Conservation (phyloP, 352 stramenopile genomes). For the Globisporangium takayamanum region DNA sequence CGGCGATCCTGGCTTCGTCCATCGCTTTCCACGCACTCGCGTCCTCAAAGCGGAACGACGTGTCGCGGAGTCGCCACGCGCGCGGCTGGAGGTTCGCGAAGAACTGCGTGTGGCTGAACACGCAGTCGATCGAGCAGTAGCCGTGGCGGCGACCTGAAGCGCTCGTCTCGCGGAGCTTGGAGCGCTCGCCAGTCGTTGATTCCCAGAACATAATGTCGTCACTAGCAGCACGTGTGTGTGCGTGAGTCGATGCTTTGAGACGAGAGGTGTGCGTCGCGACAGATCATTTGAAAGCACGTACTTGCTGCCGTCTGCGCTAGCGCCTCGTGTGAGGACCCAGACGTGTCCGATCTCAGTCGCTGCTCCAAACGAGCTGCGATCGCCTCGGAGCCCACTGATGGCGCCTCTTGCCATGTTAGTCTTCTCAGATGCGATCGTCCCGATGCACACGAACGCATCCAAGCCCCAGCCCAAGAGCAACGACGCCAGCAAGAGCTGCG, state of each 20-base stretch:
- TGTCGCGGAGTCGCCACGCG: slow-evolving; percentile 31
- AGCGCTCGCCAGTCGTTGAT: slow-evolving; percentile 52
- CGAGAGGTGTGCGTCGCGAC: neutral
- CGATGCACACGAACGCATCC: slow-evolving; percentile 85
- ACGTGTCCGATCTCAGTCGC: slow-evolving; percentile 49
- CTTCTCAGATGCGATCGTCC: slow-evolving; percentile 44
- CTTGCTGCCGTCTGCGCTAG: slow-evolving; percentile 3
- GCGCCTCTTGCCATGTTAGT: slow-evolving; percentile 8
- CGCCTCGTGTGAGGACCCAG: slow-evolving; percentile 66
- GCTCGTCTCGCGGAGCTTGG: slow-evolving; percentile 20
- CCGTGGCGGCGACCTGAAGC: slow-evolving; percentile 14
- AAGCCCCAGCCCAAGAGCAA: slow-evolving; percentile 86
- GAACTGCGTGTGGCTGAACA: slow-evolving; percentile 72
- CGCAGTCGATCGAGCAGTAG: slow-evolving; percentile 75
- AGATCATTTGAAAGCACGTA: neutral
- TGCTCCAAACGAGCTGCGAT: neutral
- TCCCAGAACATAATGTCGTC: slow-evolving; percentile 64
- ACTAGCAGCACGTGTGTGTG: slow-evolving; percentile 3
- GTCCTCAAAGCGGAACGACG: slow-evolving; percentile 56
- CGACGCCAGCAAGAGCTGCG: slow-evolving; percentile 74
- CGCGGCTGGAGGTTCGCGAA: slow-evolving; percentile 73
- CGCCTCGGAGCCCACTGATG: neutral
- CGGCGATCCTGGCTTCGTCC: slow-evolving; percentile 36
- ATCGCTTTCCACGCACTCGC: slow-evolving; percentile 56
- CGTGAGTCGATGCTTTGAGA: neutral